Conservation (phyloP, 2,329 filamentous ascomycete species). For the Chrysoporthe puriensis region DNA sequence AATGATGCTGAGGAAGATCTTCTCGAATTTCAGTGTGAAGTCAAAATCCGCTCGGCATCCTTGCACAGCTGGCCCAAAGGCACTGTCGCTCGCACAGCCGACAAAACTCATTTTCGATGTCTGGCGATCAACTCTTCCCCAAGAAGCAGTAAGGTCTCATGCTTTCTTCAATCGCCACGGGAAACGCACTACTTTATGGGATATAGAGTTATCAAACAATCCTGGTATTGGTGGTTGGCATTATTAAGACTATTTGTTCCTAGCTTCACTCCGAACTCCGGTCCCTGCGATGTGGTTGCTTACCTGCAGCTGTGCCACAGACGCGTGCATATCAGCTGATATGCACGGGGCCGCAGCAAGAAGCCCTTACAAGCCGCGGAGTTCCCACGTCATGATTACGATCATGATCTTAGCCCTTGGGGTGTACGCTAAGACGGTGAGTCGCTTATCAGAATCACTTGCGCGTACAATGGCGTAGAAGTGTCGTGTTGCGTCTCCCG, state of each 20-base stretch:
- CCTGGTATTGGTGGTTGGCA: background rate
- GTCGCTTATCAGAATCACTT: background rate
- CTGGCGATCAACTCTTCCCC: background rate
- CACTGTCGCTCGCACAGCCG: slow-evolving; percentile 8
- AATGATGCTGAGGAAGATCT: slow-evolving; percentile 49
- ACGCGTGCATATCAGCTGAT: no score
- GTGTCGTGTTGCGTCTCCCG: background rate
- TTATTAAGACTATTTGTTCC: background rate
- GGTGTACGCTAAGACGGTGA: background rate
- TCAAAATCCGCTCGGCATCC: slow-evolving; percentile 49
- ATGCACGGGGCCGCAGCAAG: background rate
- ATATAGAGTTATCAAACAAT: background rate
- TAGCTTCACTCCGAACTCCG: background rate
- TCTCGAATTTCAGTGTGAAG: slow-evolving; percentile 54
- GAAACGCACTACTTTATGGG: background rate
- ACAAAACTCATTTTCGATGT: slow-evolving; percentile 11
- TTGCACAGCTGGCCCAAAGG: slow-evolving; percentile 14
- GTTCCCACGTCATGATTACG: background rate
- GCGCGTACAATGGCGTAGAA: background rate
- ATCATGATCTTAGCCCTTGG: background rate
- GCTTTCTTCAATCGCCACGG: background rate
- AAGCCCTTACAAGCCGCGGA: background rate
- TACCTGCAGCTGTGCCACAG: slow-evolving; percentile 3
- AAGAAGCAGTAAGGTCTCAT: no score
- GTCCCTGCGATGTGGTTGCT: background rate